These are phyloP conservation scores for Alternaria conjuncta DNA, from an alignment of 2,329 filamentous ascomycete species.

Conservation along the genomic window DNA sequence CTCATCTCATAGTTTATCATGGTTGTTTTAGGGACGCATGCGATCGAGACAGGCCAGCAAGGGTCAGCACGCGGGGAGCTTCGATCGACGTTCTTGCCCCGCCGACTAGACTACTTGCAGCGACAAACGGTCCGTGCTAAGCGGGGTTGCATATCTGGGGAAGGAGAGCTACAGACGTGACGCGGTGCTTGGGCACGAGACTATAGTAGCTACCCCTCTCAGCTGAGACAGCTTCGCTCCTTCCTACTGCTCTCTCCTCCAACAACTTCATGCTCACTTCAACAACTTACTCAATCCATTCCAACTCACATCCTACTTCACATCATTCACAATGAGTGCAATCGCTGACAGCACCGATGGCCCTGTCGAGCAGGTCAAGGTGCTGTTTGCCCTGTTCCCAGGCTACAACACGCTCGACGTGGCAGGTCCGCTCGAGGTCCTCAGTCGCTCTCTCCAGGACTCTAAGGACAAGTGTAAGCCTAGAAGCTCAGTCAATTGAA, in stretches of 20 bases:
- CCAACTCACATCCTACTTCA: conserved; percentile 20
- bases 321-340: conserved; percentile 49
- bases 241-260: conserved; percentile 24
- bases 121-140: conserved; percentile 23
- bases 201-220: conserved; percentile 26
- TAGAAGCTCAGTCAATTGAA: conserved; percentile 1
- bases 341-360: conserved; percentile 47
- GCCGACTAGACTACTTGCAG: conserved; percentile 20
- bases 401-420: conserved; percentile 65
- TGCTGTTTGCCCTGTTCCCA: conserved; percentile 64
- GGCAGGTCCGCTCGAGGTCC: conserved; percentile 64
- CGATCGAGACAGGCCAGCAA: conserved; percentile 16
- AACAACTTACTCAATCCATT: conserved; percentile 24
- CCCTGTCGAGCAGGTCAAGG: conserved; percentile 66
- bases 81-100: conserved; percentile 24
- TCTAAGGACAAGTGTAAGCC: conserved; percentile 58
- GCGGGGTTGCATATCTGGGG: conserved; percentile 37
- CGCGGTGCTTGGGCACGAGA: conserved; percentile 29
- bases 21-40: conserved; percentile 19
- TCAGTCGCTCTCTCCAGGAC: conserved; percentile 62
- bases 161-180: conserved; percentile 26
- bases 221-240: conserved; percentile 23
- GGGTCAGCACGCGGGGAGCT: conserved; percentile 14
- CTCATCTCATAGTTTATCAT: neutral
- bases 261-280: conserved; percentile 23